A percentile compares a stretch with the other conserved stretches of the same genome.
These are phyloP conservation scores for Nicotiana undulata DNA, from an alignment of 257 asterid species.

Conservation along the genomic window DNA sequence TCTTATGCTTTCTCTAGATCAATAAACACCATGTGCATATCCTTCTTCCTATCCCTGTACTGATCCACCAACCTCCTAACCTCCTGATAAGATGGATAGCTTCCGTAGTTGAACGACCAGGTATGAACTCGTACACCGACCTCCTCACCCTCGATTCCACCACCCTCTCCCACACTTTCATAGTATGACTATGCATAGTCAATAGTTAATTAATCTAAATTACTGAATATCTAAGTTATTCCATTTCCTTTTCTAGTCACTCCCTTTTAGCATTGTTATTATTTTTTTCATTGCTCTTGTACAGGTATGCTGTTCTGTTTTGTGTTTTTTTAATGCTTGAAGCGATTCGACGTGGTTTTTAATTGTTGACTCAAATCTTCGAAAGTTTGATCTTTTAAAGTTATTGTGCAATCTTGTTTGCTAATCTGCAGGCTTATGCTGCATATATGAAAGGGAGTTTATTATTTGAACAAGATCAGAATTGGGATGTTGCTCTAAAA, in stretches of 20 bases:
- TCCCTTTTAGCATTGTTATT: neutral
- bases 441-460: slow-evolving; percentile 89
- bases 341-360: neutral
- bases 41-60: too few relatives aligned
- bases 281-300: neutral
- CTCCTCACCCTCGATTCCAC: too few relatives aligned
- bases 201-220: neutral
- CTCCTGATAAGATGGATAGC: too few relatives aligned
- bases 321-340: neutral
- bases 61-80: too few relatives aligned
- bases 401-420: slow-evolving; percentile 10
- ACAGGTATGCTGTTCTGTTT: neutral
- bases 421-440: slow-evolving; percentile 74
- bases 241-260: neutral
- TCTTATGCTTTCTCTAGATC: too few relatives aligned
- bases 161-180: too few relatives aligned
- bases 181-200: neutral
- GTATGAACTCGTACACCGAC: too few relatives aligned
- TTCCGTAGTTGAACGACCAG: too few relatives aligned
- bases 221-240: neutral
- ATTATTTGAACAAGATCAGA: slow-evolving; percentile 86
- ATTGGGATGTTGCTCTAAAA: slow-evolving; percentile 87
- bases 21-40: too few relatives aligned
- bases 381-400: neutral
- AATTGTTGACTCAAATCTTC: neutral